Evolutionary conservation across 2,329 filamentous ascomycete species (phyloP).

Genomic region (Neophaeococcomyces mojaviensis): DNA sequence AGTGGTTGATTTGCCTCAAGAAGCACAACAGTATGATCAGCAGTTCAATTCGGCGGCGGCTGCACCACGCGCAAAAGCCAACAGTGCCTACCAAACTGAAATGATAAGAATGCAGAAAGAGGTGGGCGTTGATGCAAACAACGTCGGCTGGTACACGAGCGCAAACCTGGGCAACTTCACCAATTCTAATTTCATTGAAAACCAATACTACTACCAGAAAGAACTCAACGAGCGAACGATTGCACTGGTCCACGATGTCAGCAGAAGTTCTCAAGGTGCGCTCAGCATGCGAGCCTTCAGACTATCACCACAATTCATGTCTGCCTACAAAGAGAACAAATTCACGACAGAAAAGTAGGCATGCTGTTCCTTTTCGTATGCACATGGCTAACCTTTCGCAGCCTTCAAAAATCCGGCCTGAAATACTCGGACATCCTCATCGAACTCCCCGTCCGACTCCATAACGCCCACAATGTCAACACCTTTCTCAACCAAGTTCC

Average conservation of each 20-base stretch:
- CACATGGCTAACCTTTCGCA: constrained; percentile 35
- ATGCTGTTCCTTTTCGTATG: constrained; percentile 1
- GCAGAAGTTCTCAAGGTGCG: constrained; percentile 85
- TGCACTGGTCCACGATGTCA: constrained; percentile 88
- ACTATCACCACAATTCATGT: constrained; percentile 78
- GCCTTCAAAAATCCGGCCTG: constrained; percentile 88
- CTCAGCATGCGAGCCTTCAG: constrained; percentile 87
- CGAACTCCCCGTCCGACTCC: constrained; percentile 80
- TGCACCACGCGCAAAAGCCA: constrained; percentile 86
- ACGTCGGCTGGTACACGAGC: constrained; percentile 97
- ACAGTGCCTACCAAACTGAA: constrained; percentile 80
- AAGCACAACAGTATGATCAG: constrained; percentile 61
- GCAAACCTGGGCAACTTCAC: constrained; percentile 98
- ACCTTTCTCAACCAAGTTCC: constrained; percentile 92
- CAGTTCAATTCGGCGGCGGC: constrained; percentile 71
- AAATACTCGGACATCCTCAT: constrained; percentile 88
- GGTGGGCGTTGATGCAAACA: constrained; percentile 97
- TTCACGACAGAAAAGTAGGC: constrained; percentile 90
- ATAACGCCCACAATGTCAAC: constrained; percentile 98
- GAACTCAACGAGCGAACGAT: constrained; percentile 79
- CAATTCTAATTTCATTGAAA: constrained; percentile 92
- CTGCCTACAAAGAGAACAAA: constrained; percentile 90
- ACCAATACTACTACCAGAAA: constrained; percentile 95
- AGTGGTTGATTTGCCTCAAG: constrained; percentile 63
- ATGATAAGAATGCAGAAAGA: constrained; percentile 96